These are phyloP conservation scores for Escallonia rubra DNA, from an alignment of 129 eudicot species.

Conservation along the genomic window DNA sequence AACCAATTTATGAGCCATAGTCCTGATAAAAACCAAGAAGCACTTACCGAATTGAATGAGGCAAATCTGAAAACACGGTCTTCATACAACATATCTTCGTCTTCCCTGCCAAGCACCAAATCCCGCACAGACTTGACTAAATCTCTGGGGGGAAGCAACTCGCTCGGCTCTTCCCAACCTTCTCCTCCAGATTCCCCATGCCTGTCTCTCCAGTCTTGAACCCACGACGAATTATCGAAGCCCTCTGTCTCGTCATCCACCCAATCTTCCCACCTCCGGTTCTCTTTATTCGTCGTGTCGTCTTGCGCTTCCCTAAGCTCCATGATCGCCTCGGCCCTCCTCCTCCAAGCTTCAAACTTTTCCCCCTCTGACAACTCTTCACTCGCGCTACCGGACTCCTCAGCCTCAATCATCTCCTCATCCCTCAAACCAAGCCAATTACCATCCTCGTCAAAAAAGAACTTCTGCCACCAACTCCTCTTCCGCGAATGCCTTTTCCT, in stretches of 20 bases:
- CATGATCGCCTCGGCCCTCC: constrained; percentile 83
- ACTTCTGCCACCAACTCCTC: constrained; percentile 74
- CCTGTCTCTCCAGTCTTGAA: constrained; percentile 25
- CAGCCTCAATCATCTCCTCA: constrained; percentile 58
- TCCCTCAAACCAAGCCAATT: constrained; percentile 87
- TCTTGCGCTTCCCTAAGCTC: constrained; percentile 95
- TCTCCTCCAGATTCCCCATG: constrained; percentile 21
- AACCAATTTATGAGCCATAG: too few species aligned
- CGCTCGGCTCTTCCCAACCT: constrained; percentile 40
- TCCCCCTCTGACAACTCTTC: constrained; percentile 57
- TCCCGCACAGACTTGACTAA: constrained; percentile 63
- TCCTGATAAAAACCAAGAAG: background rate
- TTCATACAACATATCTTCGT: constrained; percentile 81
- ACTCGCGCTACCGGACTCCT: constrained; percentile 26
- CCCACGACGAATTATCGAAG: constrained; percentile 46
- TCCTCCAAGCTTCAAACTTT: constrained; percentile 88
- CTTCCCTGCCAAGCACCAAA: constrained; percentile 54
- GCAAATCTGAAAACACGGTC: constrained; percentile 94
- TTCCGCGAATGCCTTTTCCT: constrained; percentile 41
- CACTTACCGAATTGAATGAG: constrained; percentile 75
- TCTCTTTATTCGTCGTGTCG: constrained; percentile 66
- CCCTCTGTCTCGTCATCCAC: constrained; percentile 43
- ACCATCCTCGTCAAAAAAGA: constrained; percentile 81
- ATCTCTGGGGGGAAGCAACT: constrained; percentile 55
- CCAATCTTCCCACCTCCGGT: constrained; percentile 94